Conservation (phyloP, 257 asterid species). For the Perilla frutescens region DNA sequence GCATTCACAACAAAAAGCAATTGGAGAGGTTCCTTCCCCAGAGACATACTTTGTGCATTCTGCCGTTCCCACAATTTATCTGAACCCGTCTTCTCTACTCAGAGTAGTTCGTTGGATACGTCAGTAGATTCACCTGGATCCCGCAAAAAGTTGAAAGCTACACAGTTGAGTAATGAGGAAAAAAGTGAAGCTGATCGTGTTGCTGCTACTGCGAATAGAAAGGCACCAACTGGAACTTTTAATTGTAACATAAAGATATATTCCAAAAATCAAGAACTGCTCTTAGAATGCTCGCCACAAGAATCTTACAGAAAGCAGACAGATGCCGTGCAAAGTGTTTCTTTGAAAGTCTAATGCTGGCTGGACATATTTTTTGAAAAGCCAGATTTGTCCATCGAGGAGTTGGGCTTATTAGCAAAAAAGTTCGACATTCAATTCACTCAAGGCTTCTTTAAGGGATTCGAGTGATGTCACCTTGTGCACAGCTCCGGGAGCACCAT, state of each 20-base stretch:
- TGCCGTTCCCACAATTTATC: constrained; percentile 80
- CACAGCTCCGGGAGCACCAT: constrained; percentile 44
- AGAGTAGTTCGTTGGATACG: constrained; percentile 42
- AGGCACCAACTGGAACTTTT: constrained; percentile 46
- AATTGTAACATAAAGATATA: constrained; percentile 66
- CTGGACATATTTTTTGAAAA: constrained; percentile 61
- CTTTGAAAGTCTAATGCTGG: constrained; percentile 79
- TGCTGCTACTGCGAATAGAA: constrained; percentile 37
- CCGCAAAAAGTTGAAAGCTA: constrained; percentile 60
- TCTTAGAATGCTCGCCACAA: constrained; percentile 69
- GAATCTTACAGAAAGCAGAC: constrained; percentile 67
- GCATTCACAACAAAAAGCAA: constrained; percentile 66
- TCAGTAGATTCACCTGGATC: constrained; percentile 56
- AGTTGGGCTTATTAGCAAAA: constrained; percentile 53
- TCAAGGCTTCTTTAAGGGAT: constrained; percentile 51
- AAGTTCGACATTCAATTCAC: constrained; percentile 60
- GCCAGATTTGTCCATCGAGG: constrained; percentile 50
- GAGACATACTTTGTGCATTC: constrained; percentile 74
- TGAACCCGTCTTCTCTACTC: constrained; percentile 71
- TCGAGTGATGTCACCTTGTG: constrained; percentile 51
- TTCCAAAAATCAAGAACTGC: constrained; percentile 64
- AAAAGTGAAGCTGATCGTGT: constrained; percentile 40
- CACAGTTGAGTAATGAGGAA: constrained; percentile 45
- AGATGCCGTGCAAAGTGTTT: constrained; percentile 71
- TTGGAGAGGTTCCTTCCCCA: constrained; percentile 89